Base-by-base conservation (phyloP, 2,329 filamentous ascomycete species). In the Iodosphaeria phyllophila region DNA sequence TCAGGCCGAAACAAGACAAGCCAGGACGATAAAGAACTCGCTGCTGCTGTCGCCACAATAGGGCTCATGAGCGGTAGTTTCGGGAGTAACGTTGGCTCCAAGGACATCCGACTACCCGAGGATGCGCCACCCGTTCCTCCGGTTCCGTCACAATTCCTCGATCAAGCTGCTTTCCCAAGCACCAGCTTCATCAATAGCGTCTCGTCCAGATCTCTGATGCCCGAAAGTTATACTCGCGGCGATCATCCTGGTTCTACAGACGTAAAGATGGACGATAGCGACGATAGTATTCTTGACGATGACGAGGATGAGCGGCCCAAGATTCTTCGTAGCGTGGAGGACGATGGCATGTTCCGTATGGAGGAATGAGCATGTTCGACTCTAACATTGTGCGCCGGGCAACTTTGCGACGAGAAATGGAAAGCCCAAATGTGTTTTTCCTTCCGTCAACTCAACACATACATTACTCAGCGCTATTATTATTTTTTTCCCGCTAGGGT, bases 341-440 rank as follows among this genome's bases (percentile, higher is more conserved):
- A 92, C 33, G 86, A 95, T 36, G 84, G 84, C 43, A 77, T 95
- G 40, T 98, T 98, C 57, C 70, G 71, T 37, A 95, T 95, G 86
- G 89, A 98, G 52, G 82, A 92, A 50, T 89, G 60, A 54, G 34
- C 33, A 20, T 28, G 16, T 19, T 11, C 20, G 19, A 13, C 15
- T 12, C n/a, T 22, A 16, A n/a, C 18, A 8, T 20, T 20, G 16
- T 14, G 17, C 25, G 22, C 24, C 25, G 24, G 22, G 22, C 16
- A 27, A 27, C 20, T 24, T 15, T 13, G 19, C 33, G 34, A 34
- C 27, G 27, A 27, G 28, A 36, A 19, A 25, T 13, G 28, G 28
- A 23, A 24, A 14, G 20, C 18, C 11, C 20, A 10, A 17, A 21
- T 18, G 20, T 20, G 16, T 13, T 27, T n/a, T n/a, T n/a, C n/a